Conservation (phyloP, 352 stramenopile genomes). For the Phytophthora kernoviae region DNA sequence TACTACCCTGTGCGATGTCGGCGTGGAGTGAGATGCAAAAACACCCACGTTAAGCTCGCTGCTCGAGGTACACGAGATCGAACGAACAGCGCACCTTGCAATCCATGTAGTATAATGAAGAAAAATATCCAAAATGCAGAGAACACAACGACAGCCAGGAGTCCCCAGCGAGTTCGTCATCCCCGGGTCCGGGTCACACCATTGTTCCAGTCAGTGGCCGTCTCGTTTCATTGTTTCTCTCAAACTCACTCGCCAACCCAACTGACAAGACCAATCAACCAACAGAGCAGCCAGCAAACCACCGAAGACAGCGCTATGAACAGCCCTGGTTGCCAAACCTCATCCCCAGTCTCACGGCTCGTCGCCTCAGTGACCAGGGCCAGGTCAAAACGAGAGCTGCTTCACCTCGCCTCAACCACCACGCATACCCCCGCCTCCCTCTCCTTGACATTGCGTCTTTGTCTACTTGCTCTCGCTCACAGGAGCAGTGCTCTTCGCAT, state of each 20-base stretch:
- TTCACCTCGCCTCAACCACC: constrained; percentile 22
- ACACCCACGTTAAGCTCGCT: constrained; percentile 32
- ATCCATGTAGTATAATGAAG: constrained; percentile 42
- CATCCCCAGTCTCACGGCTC: constrained; percentile 14
- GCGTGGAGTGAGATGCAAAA: constrained; percentile 23
- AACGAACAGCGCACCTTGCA: constrained; percentile 29
- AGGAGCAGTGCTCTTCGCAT: constrained; percentile 33
- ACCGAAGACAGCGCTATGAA: constrained; percentile 12
- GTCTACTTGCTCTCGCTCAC: constrained; percentile 54
- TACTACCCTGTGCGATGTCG: constrained; percentile 8
- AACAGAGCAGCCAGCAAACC: constrained; percentile 14
- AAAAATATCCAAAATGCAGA: constrained; percentile 51
- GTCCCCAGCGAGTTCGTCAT: constrained; percentile 26
- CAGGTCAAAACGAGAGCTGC: constrained; percentile 23
- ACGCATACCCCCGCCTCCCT: constrained; percentile 20
- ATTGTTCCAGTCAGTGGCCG: constrained; percentile 22
- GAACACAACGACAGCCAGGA: constrained; percentile 39
- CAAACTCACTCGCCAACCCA: constrained; percentile 33
- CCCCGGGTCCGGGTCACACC: constrained; percentile 18
- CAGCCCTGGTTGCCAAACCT: constrained; percentile 5
- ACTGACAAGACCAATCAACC: constrained; percentile 28
- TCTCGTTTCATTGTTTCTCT: constrained; percentile 42
- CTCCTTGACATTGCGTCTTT: constrained; percentile 20
- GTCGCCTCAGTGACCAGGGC: constrained; percentile 17
- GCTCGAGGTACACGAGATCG: constrained; percentile 26